Base-by-base conservation (phyloP, 306 rosid genomes). In the Vigna nakashimae region DNA sequence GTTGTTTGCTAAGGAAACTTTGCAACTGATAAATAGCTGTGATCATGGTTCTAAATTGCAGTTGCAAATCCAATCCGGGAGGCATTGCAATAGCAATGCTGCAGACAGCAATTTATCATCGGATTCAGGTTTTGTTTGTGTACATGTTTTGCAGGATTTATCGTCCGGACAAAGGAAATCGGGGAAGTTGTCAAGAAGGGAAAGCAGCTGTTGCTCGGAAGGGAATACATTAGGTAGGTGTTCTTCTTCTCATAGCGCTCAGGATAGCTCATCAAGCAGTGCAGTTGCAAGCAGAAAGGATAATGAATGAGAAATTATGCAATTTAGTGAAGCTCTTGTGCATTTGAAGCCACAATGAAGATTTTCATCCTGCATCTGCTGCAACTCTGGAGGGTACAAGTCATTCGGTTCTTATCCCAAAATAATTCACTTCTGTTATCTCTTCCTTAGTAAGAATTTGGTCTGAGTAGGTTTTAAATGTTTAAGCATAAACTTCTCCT, bases 211-310 rank as follows among this genome's bases (percentile, higher is more conserved):
- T 50, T 74, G 52, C 79, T 64, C 85, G 7, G 92, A 81, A 76
- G 90, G 64, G 74, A 89, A 88, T 83, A 91, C 91, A 34, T 87
- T 91, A 70, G 90, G 94, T 68, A 81, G 91, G 89, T 86, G 89
- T 51, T 89, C 92, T 80, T 91, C 92, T 1, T 83, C 96, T 49
- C 81, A 78, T 51, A 90, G 93, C 17, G 71, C 86, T 73, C 94
- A 90, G 76, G 94, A 85, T 79, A 91, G 97, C 86, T 90, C 97
- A 45, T 90, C 90, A 45, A 86, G 87, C 77, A 88, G 90, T 48
- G 82, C 80, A 58, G 84, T 53, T 34, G 87, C 84, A 40, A 87
- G 89, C 81, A 76, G 82, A 81, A 86, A 80, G 82, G 75, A 80
- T 49, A 75, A 65, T 62, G 89, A 83, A 72, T 84, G 89, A 91